Percentiles rank a stretch among this genome's conserved stretches.
phyloP scores from a whole-genome alignment of 164 flowering plant species.

The Vitis rupestris region DNA sequence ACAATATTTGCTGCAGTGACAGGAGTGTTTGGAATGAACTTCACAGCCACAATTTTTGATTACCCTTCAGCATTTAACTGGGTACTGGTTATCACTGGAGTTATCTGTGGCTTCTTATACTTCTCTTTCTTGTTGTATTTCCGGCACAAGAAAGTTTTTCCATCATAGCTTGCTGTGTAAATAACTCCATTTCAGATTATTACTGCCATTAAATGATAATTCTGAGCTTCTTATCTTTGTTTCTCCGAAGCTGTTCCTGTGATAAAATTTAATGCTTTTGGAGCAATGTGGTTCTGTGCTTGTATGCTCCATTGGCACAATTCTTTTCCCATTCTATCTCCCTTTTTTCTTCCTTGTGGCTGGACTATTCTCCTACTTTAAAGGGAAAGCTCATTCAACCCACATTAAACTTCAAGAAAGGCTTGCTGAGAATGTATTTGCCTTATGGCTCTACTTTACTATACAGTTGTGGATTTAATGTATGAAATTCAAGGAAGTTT shows the following conservation, averaged over 20 bases:
- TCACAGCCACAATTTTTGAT: slow-evolving; percentile 50
- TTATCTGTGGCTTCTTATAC: slow-evolving; percentile 46
- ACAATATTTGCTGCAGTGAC: slow-evolving; percentile 83
- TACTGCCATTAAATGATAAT: neutral
- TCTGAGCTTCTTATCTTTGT: neutral
- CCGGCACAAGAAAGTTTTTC: slow-evolving; percentile 66
- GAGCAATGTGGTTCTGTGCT: neutral
- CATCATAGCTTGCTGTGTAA: slow-evolving; percentile 27
- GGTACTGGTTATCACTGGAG: slow-evolving; percentile 61
- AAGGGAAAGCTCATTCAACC: neutral
- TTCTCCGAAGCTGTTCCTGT: neutral
- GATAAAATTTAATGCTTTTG: neutral
- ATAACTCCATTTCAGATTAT: no score
- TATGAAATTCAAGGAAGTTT: no score
- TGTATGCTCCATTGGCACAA: neutral
- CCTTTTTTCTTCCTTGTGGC: neutral
- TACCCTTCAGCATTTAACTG: slow-evolving; percentile 58
- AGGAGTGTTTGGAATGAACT: slow-evolving; percentile 94
- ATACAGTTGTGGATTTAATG: no score
- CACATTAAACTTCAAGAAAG: neutral
- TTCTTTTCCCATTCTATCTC: neutral
- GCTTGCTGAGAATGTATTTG: no score
- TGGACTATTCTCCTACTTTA: neutral
- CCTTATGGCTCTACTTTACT: no score
- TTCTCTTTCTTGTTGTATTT: slow-evolving; percentile 61